phyloP scores from a whole-genome alignment of 1,284 basidiomycete genomes.

The Sphagnurus paluster region DNA sequence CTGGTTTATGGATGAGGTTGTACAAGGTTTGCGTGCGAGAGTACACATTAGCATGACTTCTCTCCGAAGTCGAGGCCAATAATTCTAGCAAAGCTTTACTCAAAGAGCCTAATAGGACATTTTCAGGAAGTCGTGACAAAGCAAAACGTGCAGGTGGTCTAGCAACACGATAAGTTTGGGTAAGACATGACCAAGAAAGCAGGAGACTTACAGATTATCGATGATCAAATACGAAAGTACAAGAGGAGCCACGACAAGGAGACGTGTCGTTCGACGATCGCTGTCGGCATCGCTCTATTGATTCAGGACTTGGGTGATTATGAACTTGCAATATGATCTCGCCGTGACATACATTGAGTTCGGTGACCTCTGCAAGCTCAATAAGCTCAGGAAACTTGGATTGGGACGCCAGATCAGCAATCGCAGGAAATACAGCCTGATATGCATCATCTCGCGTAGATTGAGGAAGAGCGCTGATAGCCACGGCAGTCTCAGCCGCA shows the following conservation, averaged over 20 bases:
- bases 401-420: constrained; percentile 44
- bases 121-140: constrained; percentile 51
- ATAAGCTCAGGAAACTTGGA: constrained; percentile 46
- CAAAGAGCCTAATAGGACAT: constrained; percentile 43
- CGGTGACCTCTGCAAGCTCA: constrained; percentile 48
- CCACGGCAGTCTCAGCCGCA: constrained; percentile 6
- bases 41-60: constrained; percentile 57
- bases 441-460: constrained; percentile 33
- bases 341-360: constrained; percentile 45
- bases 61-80: constrained; percentile 48
- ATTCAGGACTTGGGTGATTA: no score
- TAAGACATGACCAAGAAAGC: constrained; percentile 2
- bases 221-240: constrained; percentile 61
- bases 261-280: constrained; percentile 42
- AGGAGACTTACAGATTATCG: constrained; percentile 52
- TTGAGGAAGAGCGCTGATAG: constrained; percentile 11
- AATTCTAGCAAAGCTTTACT: constrained; percentile 45
- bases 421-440: constrained; percentile 39
- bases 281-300: constrained; percentile 30
- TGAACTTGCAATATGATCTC: no score
- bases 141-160: constrained; percentile 62
- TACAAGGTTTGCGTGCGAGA: constrained; percentile 44
- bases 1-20: constrained; percentile 39
- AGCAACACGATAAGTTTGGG: constrained; percentile 8
- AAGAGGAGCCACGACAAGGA: constrained; percentile 55